Conservation (phyloP, 352 stramenopile species). For the Globisporangium apiculatum region DNA sequence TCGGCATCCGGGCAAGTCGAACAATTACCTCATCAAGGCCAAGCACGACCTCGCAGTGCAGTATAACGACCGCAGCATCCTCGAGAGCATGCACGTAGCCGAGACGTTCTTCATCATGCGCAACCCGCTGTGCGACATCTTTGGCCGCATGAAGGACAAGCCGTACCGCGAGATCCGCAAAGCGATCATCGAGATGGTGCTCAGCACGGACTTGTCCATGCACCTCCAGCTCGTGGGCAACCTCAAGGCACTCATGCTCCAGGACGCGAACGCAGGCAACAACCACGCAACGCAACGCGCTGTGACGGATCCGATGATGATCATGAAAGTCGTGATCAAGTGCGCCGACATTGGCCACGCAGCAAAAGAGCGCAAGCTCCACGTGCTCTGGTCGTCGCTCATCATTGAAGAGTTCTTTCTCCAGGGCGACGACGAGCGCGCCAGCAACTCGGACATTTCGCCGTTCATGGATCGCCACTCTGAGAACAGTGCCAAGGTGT, state of each 20-base stretch:
- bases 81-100: constrained; percentile 85
- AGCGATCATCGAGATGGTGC: constrained; percentile 85
- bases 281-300: constrained; percentile 15
- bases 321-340: constrained; percentile 88
- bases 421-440: constrained; percentile 92
- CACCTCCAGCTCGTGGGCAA: constrained; percentile 76
- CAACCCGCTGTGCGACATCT: constrained; percentile 69
- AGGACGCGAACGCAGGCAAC: constrained; percentile 36
- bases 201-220: constrained; percentile 81
- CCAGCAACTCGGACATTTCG: constrained; percentile 81
- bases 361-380: constrained; percentile 75
- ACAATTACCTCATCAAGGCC: constrained; percentile 82
- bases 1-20: constrained; percentile 74
- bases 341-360: constrained; percentile 92
- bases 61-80: constrained; percentile 82
- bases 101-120: constrained; percentile 82
- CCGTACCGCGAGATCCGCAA: constrained; percentile 74
- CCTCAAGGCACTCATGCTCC: constrained; percentile 62
- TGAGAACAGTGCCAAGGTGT: constrained; percentile 82
- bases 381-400: constrained; percentile 88
- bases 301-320: constrained; percentile 77
- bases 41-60: constrained; percentile 74
- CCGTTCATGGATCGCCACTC: constrained; percentile 90
- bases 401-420: constrained; percentile 94
- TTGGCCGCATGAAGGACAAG: constrained; percentile 74